phyloP scores from a whole-genome alignment of 2,329 filamentous ascomycete genomes.

The Dactylellina haptotyla region DNA sequence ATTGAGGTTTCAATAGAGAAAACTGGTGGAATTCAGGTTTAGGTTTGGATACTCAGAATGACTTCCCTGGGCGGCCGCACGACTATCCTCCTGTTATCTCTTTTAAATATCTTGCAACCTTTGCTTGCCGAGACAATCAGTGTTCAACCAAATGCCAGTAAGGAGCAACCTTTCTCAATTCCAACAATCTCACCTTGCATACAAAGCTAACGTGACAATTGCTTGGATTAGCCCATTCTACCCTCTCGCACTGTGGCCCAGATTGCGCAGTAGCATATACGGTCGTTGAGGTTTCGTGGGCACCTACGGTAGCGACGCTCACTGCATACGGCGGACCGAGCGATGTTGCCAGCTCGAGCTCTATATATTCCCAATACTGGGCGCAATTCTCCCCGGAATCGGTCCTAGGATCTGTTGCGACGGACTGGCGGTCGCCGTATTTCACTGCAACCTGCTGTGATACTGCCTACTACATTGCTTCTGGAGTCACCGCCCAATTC shows the following conservation, averaged over 20 bases:
- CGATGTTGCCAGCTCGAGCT: background rate
- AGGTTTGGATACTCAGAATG: too few relatives aligned
- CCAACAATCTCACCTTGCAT: background rate
- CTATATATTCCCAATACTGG: constrained; percentile 19
- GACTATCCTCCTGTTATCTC: background rate
- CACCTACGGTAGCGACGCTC: constrained; percentile 14
- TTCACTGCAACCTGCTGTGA: constrained; percentile 46
- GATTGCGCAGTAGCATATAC: constrained; percentile 31
- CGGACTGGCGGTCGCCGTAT: constrained; percentile 10
- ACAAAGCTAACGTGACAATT: background rate
- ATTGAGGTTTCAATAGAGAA: too few relatives aligned
- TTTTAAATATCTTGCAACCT: background rate
- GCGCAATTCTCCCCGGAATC: constrained; percentile 9
- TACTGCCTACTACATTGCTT: constrained; percentile 33
- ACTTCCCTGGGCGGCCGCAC: background rate
- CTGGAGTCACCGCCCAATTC: constrained; percentile 28
- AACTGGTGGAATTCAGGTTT: too few relatives aligned
- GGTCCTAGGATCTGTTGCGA: constrained; percentile 14
- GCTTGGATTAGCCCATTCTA: constrained; percentile 10
- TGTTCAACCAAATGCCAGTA: constrained; percentile 25
- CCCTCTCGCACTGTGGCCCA: constrained; percentile 27
- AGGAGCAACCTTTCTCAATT: background rate
- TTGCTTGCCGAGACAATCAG: constrained; percentile 4
- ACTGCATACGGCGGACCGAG: constrained; percentile 3
- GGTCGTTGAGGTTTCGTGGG: constrained; percentile 27